Percentiles rank a stretch among this genome's conserved stretches.
phyloP scores from a whole-genome alignment of 208 protist genomes.

The Leptomonas pyrrhocoris region DNA sequence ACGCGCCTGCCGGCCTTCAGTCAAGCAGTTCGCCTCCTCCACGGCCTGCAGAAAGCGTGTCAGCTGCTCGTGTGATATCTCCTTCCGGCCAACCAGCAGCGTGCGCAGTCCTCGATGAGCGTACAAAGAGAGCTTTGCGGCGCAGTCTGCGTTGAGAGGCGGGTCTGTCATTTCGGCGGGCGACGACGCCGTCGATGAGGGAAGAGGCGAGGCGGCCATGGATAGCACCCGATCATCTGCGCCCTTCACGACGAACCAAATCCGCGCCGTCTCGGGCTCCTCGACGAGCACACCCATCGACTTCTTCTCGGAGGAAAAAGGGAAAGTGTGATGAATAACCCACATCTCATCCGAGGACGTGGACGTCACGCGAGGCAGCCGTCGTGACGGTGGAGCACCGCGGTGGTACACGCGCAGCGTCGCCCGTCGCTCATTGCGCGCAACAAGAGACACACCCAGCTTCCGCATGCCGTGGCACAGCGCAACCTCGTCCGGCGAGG shows the following conservation, averaged over 20 bases:
- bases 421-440: constrained; percentile 29
- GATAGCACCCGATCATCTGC: constrained; percentile 84
- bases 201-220: constrained; percentile 26
- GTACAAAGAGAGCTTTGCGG: constrained; percentile 56
- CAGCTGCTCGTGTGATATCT: constrained; percentile 48
- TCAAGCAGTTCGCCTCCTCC: constrained; percentile 37
- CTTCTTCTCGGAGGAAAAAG: constrained; percentile 88
- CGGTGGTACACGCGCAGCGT: constrained; percentile 29
- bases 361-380: not conserved
- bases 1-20: constrained; percentile 45
- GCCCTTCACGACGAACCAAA: constrained; percentile 84
- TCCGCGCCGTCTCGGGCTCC: constrained; percentile 26
- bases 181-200: no score
- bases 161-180: not conserved
- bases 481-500: constrained; percentile 96
- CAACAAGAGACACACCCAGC: constrained; percentile 58
- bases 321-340: constrained; percentile 79
- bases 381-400: not conserved
- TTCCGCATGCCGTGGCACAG: constrained; percentile 77
- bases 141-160: constrained; percentile 27
- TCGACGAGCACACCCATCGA: constrained; percentile 89
- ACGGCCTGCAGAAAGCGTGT: constrained; percentile 37
- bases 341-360: constrained; percentile 37
- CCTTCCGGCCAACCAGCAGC: constrained; percentile 72
- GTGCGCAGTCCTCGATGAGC: constrained; percentile 75